A percentile compares a stretch with the other conserved stretches of the same genome.
These are phyloP conservation scores for Mycena crocata DNA, from an alignment of 768 basidiomycete genomes.

Conservation along the genomic window DNA sequence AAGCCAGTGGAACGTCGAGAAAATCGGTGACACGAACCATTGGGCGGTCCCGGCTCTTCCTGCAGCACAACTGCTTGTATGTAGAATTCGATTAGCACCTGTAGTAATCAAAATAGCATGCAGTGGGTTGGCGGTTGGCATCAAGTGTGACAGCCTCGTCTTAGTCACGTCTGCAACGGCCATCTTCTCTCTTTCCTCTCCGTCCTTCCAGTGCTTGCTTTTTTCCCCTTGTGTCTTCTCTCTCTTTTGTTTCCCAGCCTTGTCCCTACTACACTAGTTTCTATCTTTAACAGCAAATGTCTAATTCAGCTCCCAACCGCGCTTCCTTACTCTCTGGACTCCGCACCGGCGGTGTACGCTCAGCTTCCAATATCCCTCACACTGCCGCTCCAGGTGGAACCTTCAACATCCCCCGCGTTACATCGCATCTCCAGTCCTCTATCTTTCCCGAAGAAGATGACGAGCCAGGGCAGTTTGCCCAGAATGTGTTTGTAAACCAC, in stretches of 20 bases:
- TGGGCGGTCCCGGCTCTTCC: too few relatives aligned
- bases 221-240: neutral
- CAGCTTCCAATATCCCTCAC: slow-evolving; percentile 68
- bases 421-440: slow-evolving; percentile 54
- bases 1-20: neutral
- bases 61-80: too few relatives aligned
- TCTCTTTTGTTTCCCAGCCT: slow-evolving; percentile 9
- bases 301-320: slow-evolving; percentile 56
- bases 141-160: neutral
- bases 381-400: slow-evolving; percentile 68
- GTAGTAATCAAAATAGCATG: neutral
- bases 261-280: slow-evolving; percentile 18
- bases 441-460: slow-evolving; percentile 59
- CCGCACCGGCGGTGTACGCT: slow-evolving; percentile 90
- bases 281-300: slow-evolving; percentile 29
- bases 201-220: slow-evolving; percentile 1
- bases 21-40: too few relatives aligned
- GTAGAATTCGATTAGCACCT: neutral
- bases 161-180: neutral
- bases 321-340: slow-evolving; percentile 90
- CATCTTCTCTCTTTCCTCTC: neutral
- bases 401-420: slow-evolving; percentile 73
- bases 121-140: neutral
- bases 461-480: slow-evolving; percentile 66
- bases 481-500: slow-evolving; percentile 62